phyloP scores from a whole-genome alignment of 495 filamentous ascomycete species.

The Haplographium delicatum region DNA sequence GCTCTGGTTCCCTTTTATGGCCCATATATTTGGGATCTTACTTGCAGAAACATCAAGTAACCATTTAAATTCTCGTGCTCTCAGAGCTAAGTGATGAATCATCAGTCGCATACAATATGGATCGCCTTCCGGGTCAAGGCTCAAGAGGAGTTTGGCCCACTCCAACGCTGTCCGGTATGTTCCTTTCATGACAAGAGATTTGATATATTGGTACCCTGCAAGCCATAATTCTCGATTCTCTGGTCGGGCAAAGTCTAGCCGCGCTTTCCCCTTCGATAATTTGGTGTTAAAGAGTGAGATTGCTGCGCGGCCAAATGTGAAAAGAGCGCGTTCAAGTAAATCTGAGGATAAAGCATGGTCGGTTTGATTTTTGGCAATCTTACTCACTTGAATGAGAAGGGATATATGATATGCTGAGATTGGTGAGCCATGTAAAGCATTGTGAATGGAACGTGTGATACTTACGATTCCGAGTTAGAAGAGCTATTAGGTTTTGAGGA shows the following conservation, averaged over 20 bases:
- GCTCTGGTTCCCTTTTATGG: conserved; percentile 37
- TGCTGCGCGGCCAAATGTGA: conserved; percentile 82
- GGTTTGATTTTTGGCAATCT: conserved; percentile 82
- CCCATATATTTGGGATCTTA: conserved; percentile 36
- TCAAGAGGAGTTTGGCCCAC: conserved; percentile 81
- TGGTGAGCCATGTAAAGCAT: conserved; percentile 11
- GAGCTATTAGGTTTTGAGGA: conserved; percentile 53
- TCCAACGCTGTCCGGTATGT: conserved; percentile 90
- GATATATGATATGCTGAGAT: conserved; percentile 75
- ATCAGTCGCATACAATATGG: conserved; percentile 75
- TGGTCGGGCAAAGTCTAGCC: conserved; percentile 68
- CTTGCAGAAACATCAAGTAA: conserved; percentile 63
- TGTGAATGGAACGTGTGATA: background rate
- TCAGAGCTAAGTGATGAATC: conserved; percentile 78
- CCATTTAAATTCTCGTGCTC: conserved; percentile 68
- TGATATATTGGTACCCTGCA: conserved; percentile 81
- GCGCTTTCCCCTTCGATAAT: conserved; percentile 72
- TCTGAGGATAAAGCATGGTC: conserved; percentile 83
- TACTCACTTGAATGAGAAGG: conserved; percentile 86
- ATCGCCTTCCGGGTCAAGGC: conserved; percentile 67
- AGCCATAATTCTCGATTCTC: conserved; percentile 94
- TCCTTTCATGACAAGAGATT: conserved; percentile 78
- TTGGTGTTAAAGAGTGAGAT: conserved; percentile 71
- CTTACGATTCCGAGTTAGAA: conserved; percentile 39
- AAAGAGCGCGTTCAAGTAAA: conserved; percentile 85